A percentile compares a stretch with the other conserved stretches of the same genome.
Conservation (phyloP, 148 eudicot species). For the Cornus kousa region DNA sequence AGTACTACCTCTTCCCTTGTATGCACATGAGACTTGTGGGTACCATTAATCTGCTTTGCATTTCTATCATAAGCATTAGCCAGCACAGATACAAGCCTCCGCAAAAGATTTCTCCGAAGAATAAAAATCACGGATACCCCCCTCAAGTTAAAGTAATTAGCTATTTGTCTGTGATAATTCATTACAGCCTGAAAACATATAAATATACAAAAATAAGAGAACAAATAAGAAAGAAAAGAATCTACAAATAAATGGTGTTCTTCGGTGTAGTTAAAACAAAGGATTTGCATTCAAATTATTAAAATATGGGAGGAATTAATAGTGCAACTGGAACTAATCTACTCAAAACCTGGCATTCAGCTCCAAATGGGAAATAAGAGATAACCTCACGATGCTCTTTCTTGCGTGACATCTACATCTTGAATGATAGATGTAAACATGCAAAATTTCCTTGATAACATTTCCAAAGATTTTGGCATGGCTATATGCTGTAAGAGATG, state of each 20-base stretch:
- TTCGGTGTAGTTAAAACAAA: background rate
- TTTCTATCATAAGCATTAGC: slow-evolving; percentile 26
- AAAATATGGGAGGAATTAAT: background rate
- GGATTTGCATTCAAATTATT: background rate
- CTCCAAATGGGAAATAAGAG: background rate
- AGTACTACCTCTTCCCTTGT: slow-evolving; percentile 21
- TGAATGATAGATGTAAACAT: background rate
- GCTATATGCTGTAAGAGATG: no score
- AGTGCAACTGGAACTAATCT: no score
- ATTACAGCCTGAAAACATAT: slow-evolving; percentile 15
- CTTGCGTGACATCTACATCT: background rate
- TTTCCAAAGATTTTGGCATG: no score
- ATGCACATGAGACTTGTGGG: slow-evolving; percentile 31
- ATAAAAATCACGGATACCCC: slow-evolving; percentile 27
- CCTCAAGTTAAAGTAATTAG: slow-evolving; percentile 17
- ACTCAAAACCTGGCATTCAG: background rate
- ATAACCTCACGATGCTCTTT: background rate
- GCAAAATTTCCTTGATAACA: background rate
- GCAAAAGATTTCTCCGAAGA: slow-evolving; percentile 23
- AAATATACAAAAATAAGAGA: no score
- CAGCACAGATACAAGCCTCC: slow-evolving; percentile 24
- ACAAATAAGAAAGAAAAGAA: background rate
- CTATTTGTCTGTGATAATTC: slow-evolving; percentile 24
- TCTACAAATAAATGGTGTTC: background rate
- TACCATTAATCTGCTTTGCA: slow-evolving; percentile 27